Conservation (phyloP, 345 rosid genomes). For the Mallotus nudiflorus region DNA sequence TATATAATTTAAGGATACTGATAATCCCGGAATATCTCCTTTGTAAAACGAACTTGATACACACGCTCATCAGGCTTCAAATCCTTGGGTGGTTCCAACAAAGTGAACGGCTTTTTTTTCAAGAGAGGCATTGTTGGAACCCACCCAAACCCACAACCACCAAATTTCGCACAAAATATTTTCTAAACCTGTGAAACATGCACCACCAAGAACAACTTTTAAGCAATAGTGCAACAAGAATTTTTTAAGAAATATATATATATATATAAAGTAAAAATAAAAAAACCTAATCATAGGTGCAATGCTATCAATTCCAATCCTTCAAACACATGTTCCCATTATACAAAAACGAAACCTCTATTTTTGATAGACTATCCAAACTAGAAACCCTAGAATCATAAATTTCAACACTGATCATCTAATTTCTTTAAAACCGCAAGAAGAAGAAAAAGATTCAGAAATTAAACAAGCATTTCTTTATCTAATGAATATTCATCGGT, state of each 20-base stretch:
- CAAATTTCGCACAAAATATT: neutral
- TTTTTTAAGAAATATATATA: too few relatives aligned
- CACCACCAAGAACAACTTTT: neutral
- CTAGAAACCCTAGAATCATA: too few relatives aligned
- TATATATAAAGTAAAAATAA: neutral
- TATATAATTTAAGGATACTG: conserved; percentile 97
- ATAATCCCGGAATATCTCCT: conserved; percentile 82
- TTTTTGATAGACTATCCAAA: neutral
- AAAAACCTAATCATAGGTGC: neutral
- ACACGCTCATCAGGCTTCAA: conserved; percentile 74
- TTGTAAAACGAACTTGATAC: conserved; percentile 90
- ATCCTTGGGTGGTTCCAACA: conserved; percentile 60
- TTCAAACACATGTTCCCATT: neutral
- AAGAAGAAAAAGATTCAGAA: too few relatives aligned
- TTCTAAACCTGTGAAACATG: neutral
- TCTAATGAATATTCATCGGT: too few relatives aligned
- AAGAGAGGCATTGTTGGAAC: conserved; percentile 69
- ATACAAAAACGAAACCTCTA: too few relatives aligned
- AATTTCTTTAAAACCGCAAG: too few relatives aligned
- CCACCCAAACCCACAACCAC: conserved; percentile 1
- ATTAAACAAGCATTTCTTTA: too few relatives aligned
- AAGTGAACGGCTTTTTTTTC: conserved; percentile 62
- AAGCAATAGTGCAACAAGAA: neutral
- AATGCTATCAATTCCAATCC: neutral
- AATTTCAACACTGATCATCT: too few relatives aligned